Evolutionary conservation across 306 rosid genomes (phyloP), one percentile per base, ranked within the genome.

Genomic region (Lotus japonicus): DNA sequence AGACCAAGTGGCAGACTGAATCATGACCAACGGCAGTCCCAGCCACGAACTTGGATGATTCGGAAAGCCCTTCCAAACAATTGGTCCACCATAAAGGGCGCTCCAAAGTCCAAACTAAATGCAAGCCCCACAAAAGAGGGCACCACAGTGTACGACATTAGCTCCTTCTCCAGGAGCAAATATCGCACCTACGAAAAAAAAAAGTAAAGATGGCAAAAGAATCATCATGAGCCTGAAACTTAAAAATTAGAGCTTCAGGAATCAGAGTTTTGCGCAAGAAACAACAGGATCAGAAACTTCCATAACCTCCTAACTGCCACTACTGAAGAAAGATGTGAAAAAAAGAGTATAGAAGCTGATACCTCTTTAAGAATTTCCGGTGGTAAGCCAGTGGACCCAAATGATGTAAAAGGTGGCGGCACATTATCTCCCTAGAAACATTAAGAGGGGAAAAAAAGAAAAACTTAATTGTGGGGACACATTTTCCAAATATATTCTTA

Each of bases 111-210:
- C 72, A 85, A 95, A 88, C 71, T 76, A 95, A 86, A 84, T 76
- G 91, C 88, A 82, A 83, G 90, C 92, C 97, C 96, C 86, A 84
- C 75, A 80, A 82, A 82, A 72, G 83, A 87, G 97, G 99, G 96
- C 95, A 84, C 92, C 95, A 87, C 96, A 95, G 80, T 87, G 99
- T 95, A 95, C 99, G 99, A 95, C 99, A 95, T 95, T 90, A 87
- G 99, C 99, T 90, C 99, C 99, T 83, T 31, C 92, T 89, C 87
- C 86, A 78, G 99, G 99, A 95, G 97, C 99, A 79, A 94, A 95
- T 89, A 95, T 95, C 99, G 97, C 99, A 95, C 96, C 99, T 95
- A 91, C 91, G 96, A 90, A 95, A 86, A 90, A 21, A 21, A 82
- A 90, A 84, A 82, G 91, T 79, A 80, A 84, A 88, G 82, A 89